Evolutionary conservation across 345 rosid genomes (phyloP), one percentile per base, ranked within the genome.

Genomic region (Eucalyptus sideroxylon): DNA sequence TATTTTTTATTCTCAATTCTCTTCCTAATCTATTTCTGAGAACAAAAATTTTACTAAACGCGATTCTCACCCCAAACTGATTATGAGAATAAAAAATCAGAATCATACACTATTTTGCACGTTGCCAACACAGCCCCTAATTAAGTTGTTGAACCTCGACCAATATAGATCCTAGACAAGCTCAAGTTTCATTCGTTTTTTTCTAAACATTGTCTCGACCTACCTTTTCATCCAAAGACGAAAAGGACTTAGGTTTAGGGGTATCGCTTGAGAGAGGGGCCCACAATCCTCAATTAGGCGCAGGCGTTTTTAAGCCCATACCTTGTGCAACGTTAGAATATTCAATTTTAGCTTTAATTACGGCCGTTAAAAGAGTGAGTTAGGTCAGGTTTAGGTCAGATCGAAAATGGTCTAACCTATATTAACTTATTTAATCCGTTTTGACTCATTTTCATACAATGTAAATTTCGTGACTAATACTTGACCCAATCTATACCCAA

Each of bases 351-450:
- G 30, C 62, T 24, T 56, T 24, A 56, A 24, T 24, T 56, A 53
- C 0, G 5, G 11, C 2, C 2, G 2, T 53, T 53, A 21, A 53
- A 53, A 19, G 5, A 53, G 11, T 53, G 59, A 23, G 59, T 53
- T 53, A 26, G 24, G 1, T 19, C 1, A 19, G 0, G 24, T 53
- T 53, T 53, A 1, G 24, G 11, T 1, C 0, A 2, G 11, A 19
- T 19, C 11, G 11, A 53, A 53, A 53, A 53, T 53, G 26, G 2
- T 19, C 59, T 9, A 0, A 53, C 26, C 26, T 53, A 19, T 53
- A 53, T 53, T 53, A 0, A 53, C 5, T 9, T 7, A 53, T 53
- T 53, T 19, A 53, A 19, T 19, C 11, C 1, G 5, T 8, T 19
- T 53, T 53, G 11, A 53, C 26, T 53, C 5, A 19, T 53, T 53